A percentile compares a stretch with the other conserved stretches of the same genome.
Evolutionary conservation across 2,329 filamentous ascomycete species (phyloP).

Genomic region (Aplosporella prunicola): DNA sequence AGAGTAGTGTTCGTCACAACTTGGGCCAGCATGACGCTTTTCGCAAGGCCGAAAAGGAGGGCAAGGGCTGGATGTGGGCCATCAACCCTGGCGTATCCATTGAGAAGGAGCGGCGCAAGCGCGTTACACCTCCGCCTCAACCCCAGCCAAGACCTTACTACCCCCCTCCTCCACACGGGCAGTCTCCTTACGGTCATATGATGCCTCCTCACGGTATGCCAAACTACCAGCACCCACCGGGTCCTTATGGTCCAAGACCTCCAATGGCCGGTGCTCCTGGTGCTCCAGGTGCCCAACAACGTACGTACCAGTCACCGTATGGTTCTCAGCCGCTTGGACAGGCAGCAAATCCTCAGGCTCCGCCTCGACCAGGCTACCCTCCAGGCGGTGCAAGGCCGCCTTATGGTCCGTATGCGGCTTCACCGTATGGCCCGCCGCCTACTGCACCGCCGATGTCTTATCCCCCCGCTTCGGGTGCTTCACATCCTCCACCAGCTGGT

Average conservation of each 20-base stretch:
- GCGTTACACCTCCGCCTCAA: conserved; percentile 37
- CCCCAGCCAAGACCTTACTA: conserved; percentile 9
- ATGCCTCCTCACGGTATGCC: conserved; percentile 2
- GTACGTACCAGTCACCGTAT: conserved; percentile 10
- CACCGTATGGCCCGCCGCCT: conserved; percentile 4
- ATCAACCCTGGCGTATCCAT: conserved; percentile 50
- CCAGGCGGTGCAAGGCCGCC: conserved; percentile 6
- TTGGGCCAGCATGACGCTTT: conserved; percentile 50
- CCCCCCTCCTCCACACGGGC: conserved; percentile 1
- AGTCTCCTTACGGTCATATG: conserved; percentile 7
- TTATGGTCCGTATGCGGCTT: conserved; percentile 8
- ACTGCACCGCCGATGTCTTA: neutral
- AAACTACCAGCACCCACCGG: conserved; percentile 5
- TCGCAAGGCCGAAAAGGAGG: conserved; percentile 48
- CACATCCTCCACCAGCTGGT: neutral
- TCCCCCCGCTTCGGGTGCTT: neutral
- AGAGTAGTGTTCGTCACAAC: conserved; percentile 58
- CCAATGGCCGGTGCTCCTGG: conserved; percentile 5
- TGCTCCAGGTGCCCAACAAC: conserved; percentile 2
- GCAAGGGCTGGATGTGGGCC: conserved; percentile 55
- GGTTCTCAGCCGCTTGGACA: conserved; percentile 9
- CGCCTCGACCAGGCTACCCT: conserved; percentile 5
- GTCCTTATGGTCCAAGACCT: conserved; percentile 8
- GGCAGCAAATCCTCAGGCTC: conserved; percentile 3
- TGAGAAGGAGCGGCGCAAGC: conserved; percentile 48